Evolutionary conservation across 2,329 filamentous ascomycete genomes (phyloP).

Genomic region (Karstenula rhodostoma): DNA sequence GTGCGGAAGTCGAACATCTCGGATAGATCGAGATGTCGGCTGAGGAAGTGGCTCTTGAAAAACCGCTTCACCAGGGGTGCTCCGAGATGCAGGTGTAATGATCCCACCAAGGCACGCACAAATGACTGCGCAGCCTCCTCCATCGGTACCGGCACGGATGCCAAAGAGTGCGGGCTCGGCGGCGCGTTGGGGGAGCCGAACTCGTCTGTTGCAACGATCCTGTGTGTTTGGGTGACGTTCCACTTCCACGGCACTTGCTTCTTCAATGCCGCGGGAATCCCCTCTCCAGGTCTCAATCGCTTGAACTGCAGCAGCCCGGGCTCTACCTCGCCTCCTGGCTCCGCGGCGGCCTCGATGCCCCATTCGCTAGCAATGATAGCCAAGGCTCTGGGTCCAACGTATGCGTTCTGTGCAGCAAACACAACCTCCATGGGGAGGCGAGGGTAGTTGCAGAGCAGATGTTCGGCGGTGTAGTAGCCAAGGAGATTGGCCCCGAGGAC

Average conservation of each 20-base stretch:
- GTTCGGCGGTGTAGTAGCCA: slow-evolving; percentile 88
- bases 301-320: slow-evolving; percentile 86
- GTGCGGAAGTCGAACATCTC: slow-evolving; percentile 83
- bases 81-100: slow-evolving; percentile 86
- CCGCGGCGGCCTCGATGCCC: slow-evolving; percentile 89
- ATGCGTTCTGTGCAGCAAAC: slow-evolving; percentile 85
- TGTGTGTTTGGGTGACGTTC: slow-evolving; percentile 63
- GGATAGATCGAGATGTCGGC: slow-evolving; percentile 77
- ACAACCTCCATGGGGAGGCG: slow-evolving; percentile 89
- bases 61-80: slow-evolving; percentile 81
- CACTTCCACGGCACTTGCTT: slow-evolving; percentile 45
- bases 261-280: slow-evolving; percentile 34
- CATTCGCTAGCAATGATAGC: slow-evolving; percentile 80
- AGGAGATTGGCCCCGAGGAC: slow-evolving; percentile 84
- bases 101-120: slow-evolving; percentile 82
- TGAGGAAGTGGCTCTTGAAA: slow-evolving; percentile 83
- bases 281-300: slow-evolving; percentile 49
- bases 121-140: slow-evolving; percentile 75
- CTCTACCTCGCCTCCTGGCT: slow-evolving; percentile 90
- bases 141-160: slow-evolving; percentile 45
- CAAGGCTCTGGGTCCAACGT: slow-evolving; percentile 78
- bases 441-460: slow-evolving; percentile 86
- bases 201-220: slow-evolving; percentile 82
- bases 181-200: slow-evolving; percentile 73
- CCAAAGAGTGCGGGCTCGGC: slow-evolving; percentile 33